Base-by-base conservation (phyloP, 331 rosid genomes). In the Saraca asoca region DNA sequence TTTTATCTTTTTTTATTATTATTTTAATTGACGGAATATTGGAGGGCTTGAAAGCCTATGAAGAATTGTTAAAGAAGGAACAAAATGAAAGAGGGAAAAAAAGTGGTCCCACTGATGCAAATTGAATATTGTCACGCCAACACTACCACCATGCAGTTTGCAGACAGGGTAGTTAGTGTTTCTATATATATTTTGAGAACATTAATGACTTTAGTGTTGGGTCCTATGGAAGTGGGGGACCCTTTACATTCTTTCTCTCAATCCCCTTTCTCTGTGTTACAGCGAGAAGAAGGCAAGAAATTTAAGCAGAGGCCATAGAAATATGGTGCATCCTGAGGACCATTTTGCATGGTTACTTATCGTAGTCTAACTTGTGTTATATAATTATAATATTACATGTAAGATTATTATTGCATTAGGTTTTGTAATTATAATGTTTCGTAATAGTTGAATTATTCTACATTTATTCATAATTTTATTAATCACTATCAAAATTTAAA, bases 91-190 rank as follows among this genome's bases (percentile, higher is more conserved):
- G 75, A 38, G 56, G 72, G 54, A 69, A 68, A 69, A 68, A 54
- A 62, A 64, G 96, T 90, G 95, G 97, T 94, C 96, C 96, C 86
- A 51, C 65, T 55, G 85, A 75, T 82, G 83, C 70, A 85, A 84
- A 83, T 88, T 94, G 96, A 94, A 94, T 86, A 94, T 80, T 78
- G 87, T 88, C 90, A 88, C 96, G 95, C 97, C 87, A 84, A 84
- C 83, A 75, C 81, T 60, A 74, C 38, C 51, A 82, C 82, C 91
- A 90, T 94, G 93, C 90, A 89, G 82, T 85, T 86, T 78, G 76
- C 89, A 83, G 96, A 79, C 63, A 80, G 46, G 81, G 83, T 73
- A 82, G 90, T 70, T 84, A 72, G 84, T 52, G 82, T 80, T 86
- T 81, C 72, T 68, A 74, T 81, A 57, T 76, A 70, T 84, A 57